phyloP scores from a whole-genome alignment of 2,329 filamentous ascomycete species.

The Ophiostoma fasciatum region DNA sequence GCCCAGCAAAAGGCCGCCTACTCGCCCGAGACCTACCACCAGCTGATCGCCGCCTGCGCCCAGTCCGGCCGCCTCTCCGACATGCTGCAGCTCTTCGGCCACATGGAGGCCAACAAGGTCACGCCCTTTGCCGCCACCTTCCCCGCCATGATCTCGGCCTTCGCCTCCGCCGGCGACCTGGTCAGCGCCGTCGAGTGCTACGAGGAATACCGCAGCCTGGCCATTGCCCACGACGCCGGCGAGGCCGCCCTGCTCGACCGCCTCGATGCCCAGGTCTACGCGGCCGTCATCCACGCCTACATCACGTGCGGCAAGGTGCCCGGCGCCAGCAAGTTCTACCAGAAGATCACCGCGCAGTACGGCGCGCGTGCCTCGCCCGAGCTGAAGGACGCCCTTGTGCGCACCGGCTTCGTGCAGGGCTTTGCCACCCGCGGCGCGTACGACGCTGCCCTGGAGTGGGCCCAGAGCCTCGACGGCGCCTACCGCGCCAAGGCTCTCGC shows the following conservation, averaged over 20 bases:
- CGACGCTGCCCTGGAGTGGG: conserved; percentile 59
- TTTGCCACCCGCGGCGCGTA: conserved; percentile 58
- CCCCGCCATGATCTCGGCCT: conserved; percentile 88
- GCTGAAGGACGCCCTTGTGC: conserved; percentile 57
- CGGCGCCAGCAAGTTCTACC: conserved; percentile 72
- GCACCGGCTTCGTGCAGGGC: conserved; percentile 64
- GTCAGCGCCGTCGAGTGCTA: conserved; percentile 86
- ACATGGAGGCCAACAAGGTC: conserved; percentile 71
- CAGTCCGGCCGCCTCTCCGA: conserved; percentile 66
- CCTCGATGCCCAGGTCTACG: conserved; percentile 74
- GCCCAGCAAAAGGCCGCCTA: conserved; percentile 49
- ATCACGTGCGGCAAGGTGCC: conserved; percentile 65
- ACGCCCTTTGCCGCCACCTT: conserved; percentile 70
- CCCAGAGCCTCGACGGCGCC: conserved; percentile 45
- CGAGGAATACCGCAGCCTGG: conserved; percentile 81
- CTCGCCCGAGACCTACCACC: conserved; percentile 68
- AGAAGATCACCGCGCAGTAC: conserved; percentile 56
- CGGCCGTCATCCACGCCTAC: conserved; percentile 82
- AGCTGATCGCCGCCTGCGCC: conserved; percentile 77
- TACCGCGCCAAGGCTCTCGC: conserved; percentile 50
- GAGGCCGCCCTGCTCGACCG: conserved; percentile 52
- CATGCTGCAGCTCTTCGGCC: conserved; percentile 81
- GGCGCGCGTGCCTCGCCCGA: conserved; percentile 41
- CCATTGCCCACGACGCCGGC: conserved; percentile 71
- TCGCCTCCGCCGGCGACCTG: conserved; percentile 67